Evolutionary conservation across 805 yeast species (phyloP), one percentile per base, ranked within the genome.

Genomic region (Wickerhamomyces queroliae): DNA sequence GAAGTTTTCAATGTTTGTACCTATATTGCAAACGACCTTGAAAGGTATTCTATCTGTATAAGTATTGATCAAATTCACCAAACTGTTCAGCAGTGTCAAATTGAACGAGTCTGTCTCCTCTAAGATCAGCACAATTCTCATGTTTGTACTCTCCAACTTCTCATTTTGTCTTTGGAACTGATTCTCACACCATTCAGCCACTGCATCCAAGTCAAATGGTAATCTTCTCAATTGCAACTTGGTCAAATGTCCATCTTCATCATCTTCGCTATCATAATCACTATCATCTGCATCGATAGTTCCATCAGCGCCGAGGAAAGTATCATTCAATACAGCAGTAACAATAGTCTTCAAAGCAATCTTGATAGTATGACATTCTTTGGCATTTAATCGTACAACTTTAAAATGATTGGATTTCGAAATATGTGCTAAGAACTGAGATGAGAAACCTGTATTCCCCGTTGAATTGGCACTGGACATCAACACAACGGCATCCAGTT

Each of bases 61-160:
- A 6, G 51, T 36, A 20, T 42, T 30, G 4, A 49, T 21, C 5
- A 55, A 32, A 23, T 38, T 42, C 26, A 55, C 13, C 7, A 54
- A 26, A 13, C 42, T 42, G 34, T 53, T 52, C n/a, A 55, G 28
- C 15, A 49, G 23, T 1, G 40, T 9, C 3, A 48, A 26, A 28
- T 48, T 48, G 36, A 54, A 51, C 1, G 58, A 53, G 25, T 55
- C 59, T 16, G 49, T 37, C 34, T 55, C 60, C 31, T 55, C 56
- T 23, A 55, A 43, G 1, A 54, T 38, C 9, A 55, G 19, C 3
- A 53, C 40, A 6, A 55, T 34, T 23, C 55, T 43, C 2, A 47
- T 31, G 27, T 46, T 46, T 2, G 51, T 36, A 1, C 20, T 23
- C 2, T 23, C 7, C 6, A 48, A 19, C 10, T 21, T 25, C 17